Evolutionary conservation across 73 alveolate species (phyloP).

Genomic region (Paramecium tetraurelia): DNA sequence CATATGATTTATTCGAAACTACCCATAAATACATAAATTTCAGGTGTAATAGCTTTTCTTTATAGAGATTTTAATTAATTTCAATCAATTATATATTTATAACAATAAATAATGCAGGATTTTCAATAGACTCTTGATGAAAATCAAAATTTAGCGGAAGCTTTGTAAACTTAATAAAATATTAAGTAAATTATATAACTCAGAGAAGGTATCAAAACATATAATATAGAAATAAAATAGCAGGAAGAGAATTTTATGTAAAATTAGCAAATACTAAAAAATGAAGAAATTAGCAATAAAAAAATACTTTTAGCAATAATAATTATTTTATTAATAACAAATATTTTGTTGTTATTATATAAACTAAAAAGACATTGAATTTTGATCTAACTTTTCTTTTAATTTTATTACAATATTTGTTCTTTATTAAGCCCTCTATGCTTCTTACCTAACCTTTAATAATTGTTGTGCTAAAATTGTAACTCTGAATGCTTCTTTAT

Average conservation of each 20-base stretch:
- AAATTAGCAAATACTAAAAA: neutral
- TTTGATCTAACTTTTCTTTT: neutral
- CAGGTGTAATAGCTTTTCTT: too few species aligned
- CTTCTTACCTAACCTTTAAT: neutral
- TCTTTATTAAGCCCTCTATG: neutral
- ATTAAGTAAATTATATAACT: neutral
- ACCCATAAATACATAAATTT: too few species aligned
- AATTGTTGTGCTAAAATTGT: neutral
- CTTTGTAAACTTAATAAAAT: neutral
- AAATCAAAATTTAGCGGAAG: neutral
- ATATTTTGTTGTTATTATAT: neutral
- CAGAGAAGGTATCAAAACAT: neutral
- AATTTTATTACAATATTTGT: neutral
- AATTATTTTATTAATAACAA: neutral
- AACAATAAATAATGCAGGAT: neutral
- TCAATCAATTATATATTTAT: neutral
- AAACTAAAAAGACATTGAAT: neutral
- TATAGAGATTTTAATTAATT: neutral
- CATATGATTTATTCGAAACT: too few species aligned
- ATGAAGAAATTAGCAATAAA: neutral
- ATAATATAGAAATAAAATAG: neutral
- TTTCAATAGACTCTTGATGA: neutral
- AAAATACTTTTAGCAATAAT: neutral
- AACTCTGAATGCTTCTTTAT: neutral
- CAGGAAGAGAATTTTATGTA: neutral